Evolutionary conservation across 2,329 filamentous ascomycete genomes (phyloP), one percentile per base, ranked within the genome.

Genomic region (Fusarium zealandicum): DNA sequence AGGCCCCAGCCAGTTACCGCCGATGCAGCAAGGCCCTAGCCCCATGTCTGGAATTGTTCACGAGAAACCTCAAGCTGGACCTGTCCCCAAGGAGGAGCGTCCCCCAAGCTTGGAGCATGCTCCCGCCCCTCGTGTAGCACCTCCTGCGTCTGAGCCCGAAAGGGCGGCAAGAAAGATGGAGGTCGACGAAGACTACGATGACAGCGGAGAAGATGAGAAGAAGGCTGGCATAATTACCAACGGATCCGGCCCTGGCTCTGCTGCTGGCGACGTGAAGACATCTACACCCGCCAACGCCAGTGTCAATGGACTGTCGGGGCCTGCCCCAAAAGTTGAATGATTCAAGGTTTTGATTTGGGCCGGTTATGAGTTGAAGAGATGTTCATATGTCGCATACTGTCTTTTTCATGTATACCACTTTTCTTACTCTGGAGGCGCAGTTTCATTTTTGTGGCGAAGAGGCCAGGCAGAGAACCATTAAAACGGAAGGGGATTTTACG

Each of bases 161-260:
- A 79, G 86, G 46, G 92, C 95, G 28, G 92, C 92, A 16, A 84
- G 95, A 17, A 96, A 96, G 75, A 96, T 99, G 86, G 93, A 98
- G 6, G 90, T 98, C 16, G 93, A 99, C 65, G 95, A 99, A 72
- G 90, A 98, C 72, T 98, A 99, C 68, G 93, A 98, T 72, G 93
- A 98, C 68, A 93, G 93, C 51, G 91, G 86, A 5, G 93, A 96
- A 63, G 93, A 97, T 54, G 89, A 95, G 51, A 88, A 88, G 76
- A 88, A 88, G 71, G 71, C 72, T 2, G 72, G 68, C 3, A 69
- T 73, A 13, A 71, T 75, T 1, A 70, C 75, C 12, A 75, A 82
- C 74, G 62, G 73, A 5, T 75, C 79, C 8, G 80, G 75, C 2
- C 75, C 82, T 12, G 71, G 74, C 7, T 79, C 82, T 14, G 72